Conservation (phyloP, 768 basidiomycete species). For the Leucocoprinus sp. region DNA sequence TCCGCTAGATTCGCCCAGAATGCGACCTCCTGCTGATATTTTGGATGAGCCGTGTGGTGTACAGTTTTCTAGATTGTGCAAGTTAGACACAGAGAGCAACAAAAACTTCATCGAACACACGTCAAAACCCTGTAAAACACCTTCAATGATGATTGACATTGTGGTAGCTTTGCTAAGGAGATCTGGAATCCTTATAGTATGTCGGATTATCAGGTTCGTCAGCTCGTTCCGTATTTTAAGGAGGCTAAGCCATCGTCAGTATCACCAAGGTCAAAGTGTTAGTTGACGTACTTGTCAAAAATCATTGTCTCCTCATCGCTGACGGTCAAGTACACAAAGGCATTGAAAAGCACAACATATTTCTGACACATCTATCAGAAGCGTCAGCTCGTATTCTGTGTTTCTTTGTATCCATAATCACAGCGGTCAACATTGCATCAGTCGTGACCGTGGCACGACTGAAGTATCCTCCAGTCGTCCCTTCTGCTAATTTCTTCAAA, state of each 20-base stretch:
- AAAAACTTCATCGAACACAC: slow-evolving; percentile 36
- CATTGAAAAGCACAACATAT: slow-evolving; percentile 77
- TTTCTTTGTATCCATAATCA: slow-evolving; percentile 23
- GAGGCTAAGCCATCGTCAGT: slow-evolving; percentile 40
- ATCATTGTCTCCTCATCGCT: slow-evolving; percentile 95
- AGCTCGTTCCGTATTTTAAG: slow-evolving; percentile 81
- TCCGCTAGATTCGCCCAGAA: slow-evolving; percentile 87
- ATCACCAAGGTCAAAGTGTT: neutral
- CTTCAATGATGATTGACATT: slow-evolving; percentile 66
- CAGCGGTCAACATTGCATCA: slow-evolving; percentile 57
- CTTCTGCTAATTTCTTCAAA: slow-evolving; percentile 77
- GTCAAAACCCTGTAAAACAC: slow-evolving; percentile 65
- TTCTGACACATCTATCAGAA: slow-evolving; percentile 53
- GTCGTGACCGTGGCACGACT: slow-evolving; percentile 55
- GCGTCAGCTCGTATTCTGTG: neutral
- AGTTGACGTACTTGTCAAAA: slow-evolving; percentile 69
- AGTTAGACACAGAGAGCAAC: neutral
- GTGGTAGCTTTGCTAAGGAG: slow-evolving; percentile 55
- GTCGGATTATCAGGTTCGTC: slow-evolving; percentile 62
- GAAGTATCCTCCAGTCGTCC: slow-evolving; percentile 53
- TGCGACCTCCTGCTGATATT: slow-evolving; percentile 77
- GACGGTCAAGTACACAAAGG: slow-evolving; percentile 70
- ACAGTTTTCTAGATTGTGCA: slow-evolving; percentile 45
- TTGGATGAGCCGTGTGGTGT: slow-evolving; percentile 69
- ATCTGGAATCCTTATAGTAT: slow-evolving; percentile 63